Conservation (phyloP, 2,329 filamentous ascomycete genomes). For the Diplocarpon mali region DNA sequence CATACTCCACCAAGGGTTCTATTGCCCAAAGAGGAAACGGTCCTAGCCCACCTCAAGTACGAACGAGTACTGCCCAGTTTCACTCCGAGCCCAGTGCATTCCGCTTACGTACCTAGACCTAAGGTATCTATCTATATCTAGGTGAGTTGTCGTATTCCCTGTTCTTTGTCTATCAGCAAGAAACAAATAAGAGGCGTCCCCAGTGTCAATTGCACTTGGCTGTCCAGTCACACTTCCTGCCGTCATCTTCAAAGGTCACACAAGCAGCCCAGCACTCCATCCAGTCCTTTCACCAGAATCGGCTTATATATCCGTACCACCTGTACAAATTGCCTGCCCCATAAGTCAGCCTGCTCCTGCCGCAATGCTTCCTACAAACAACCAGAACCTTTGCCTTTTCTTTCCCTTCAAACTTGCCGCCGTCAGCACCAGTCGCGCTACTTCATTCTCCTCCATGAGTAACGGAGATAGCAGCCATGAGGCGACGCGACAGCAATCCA, state of each 20-base stretch:
- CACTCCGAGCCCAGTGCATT: neutral
- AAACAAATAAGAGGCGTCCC: constrained; percentile 13
- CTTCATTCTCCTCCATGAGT: constrained; percentile 13
- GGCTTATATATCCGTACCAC: constrained; percentile 1
- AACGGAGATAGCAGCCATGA: constrained; percentile 17
- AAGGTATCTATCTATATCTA: too few species aligned
- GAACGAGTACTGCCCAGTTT: constrained; percentile 1
- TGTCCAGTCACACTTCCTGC: constrained; percentile 5
- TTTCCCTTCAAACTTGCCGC: constrained; percentile 8
- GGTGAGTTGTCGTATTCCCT: neutral
- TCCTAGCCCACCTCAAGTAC: too few species aligned
- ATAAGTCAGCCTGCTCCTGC: constrained; percentile 5
- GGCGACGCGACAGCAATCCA: constrained; percentile 7
- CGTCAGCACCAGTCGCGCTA: constrained; percentile 7
- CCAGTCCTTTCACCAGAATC: constrained; percentile 3
- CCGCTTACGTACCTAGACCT: too few species aligned
- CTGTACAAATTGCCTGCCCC: neutral
- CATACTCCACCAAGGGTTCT: too few species aligned
- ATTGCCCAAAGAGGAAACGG: neutral
- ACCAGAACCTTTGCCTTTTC: constrained; percentile 19
- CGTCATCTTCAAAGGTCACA: constrained; percentile 1
- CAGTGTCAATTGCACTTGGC: constrained; percentile 6
- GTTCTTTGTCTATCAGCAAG: neutral
- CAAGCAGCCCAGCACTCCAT: constrained; percentile 4
- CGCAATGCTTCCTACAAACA: constrained; percentile 17